These are phyloP conservation scores for Lasiodiplodia sp. DNA, from an alignment of 2,329 filamentous ascomycete genomes.

Conservation along the genomic window DNA sequence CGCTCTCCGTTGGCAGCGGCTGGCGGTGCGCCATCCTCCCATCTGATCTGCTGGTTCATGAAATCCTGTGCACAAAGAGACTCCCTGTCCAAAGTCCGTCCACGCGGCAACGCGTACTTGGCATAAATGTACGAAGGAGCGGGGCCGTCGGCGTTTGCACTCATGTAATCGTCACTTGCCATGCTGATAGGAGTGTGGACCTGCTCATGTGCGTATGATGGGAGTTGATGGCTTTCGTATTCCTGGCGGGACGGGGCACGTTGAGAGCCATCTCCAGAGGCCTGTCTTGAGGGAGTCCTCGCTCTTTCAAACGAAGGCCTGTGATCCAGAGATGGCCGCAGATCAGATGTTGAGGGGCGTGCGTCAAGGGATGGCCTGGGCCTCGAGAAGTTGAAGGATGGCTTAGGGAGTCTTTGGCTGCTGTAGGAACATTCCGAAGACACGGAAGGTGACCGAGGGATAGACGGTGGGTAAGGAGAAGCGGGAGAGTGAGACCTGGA, in stretches of 20 bases:
- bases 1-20: conserved; percentile 32
- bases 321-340: conserved; percentile 53
- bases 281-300: conserved; percentile 41
- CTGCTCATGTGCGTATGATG: conserved; percentile 69
- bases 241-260: conserved; percentile 48
- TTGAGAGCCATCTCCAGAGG: conserved; percentile 50
- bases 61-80: conserved; percentile 49
- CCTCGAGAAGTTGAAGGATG: conserved; percentile 92
- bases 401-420: conserved; percentile 66
- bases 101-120: conserved; percentile 82
- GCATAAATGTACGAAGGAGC: conserved; percentile 85
- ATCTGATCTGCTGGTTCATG: conserved; percentile 62
- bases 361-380: conserved; percentile 65
- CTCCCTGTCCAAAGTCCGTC: conserved; percentile 75
- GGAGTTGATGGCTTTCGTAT: conserved; percentile 58
- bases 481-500: conserved; percentile 68
- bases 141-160: conserved; percentile 58
- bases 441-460: conserved; percentile 81
- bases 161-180: conserved; percentile 72
- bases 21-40: conserved; percentile 57
- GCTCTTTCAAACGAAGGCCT: conserved; percentile 43
- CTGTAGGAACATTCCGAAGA: conserved; percentile 79
- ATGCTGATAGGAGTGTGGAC: conserved; percentile 75
- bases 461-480: conserved; percentile 65
- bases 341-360: conserved; percentile 20